Percentiles rank a stretch among this genome's conserved stretches.
Evolutionary conservation across 192 early-diverging fungal genomes (phyloP).

Genomic region (Coemansia furcata): DNA sequence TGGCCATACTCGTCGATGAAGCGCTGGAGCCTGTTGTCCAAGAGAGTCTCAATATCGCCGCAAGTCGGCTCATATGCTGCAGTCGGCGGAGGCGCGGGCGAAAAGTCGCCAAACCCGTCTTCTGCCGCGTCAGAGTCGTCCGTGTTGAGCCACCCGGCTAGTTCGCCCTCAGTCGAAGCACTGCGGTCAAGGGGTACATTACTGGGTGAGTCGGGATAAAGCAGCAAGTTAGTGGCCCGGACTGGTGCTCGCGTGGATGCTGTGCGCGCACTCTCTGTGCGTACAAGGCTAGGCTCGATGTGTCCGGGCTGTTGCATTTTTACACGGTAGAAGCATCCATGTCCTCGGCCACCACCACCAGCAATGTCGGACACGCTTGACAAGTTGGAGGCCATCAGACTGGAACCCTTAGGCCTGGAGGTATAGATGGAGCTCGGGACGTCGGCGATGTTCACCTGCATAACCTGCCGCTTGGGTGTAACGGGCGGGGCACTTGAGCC

Average conservation of each 20-base stretch:
- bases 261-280: constrained; percentile 6
- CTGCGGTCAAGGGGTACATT: neutral
- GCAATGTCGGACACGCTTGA: neutral
- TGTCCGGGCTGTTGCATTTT: constrained; percentile 12
- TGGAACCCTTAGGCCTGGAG: neutral
- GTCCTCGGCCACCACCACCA: neutral
- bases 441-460: constrained; percentile 2
- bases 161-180: neutral
- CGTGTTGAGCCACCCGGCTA: constrained; percentile 15
- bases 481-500: neutral
- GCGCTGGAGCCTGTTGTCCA: constrained; percentile 19
- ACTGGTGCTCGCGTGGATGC: constrained; percentile 2
- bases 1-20: constrained; percentile 16
- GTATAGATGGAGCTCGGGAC: constrained; percentile 1
- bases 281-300: constrained; percentile 1
- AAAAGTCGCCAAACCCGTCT: neutral
- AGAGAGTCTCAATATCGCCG: constrained; percentile 1
- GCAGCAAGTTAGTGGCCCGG: neutral
- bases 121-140: constrained; percentile 15
- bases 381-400: neutral
- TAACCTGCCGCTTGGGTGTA: constrained; percentile 1
- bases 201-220: constrained; percentile 3
- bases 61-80: neutral
- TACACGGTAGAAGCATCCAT: constrained; percentile 9
- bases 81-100: neutral